A percentile compares a stretch with the other conserved stretches of the same genome.
Evolutionary conservation across 805 yeast species (phyloP).

Genomic region (Monosporozyma servazzii): DNA sequence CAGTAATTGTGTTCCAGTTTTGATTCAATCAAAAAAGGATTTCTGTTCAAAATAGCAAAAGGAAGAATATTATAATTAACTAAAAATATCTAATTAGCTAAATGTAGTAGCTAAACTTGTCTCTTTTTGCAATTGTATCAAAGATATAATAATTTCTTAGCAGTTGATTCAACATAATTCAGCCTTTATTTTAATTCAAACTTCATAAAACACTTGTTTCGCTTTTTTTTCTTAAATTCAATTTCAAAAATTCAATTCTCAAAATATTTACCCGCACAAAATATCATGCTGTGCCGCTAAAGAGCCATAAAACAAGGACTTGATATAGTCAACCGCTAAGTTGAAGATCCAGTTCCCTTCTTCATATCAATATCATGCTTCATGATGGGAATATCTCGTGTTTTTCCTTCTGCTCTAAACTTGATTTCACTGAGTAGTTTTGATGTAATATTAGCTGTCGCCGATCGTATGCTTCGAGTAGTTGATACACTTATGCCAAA

Average conservation of each 20-base stretch:
- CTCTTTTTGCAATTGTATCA: background rate
- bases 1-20: background rate
- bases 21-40: background rate
- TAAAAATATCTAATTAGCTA: background rate
- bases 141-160: background rate
- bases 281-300: background rate
- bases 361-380: background rate
- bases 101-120: background rate
- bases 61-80: background rate
- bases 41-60: background rate
- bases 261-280: background rate
- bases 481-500: conserved; percentile 22
- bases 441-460: background rate
- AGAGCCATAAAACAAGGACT: background rate
- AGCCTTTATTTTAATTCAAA: background rate
- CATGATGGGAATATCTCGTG: background rate
- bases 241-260: background rate
- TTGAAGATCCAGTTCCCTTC: background rate
- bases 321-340: no score
- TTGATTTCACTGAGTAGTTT: background rate
- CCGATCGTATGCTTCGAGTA: background rate
- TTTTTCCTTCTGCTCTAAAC: background rate
- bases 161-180: background rate
- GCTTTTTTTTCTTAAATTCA: background rate
- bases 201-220: background rate